A percentile compares a stretch with the other conserved stretches of the same genome.
These are phyloP conservation scores for Cordyceps javanica DNA, from an alignment of 2,329 filamentous ascomycete genomes.

Conservation along the genomic window DNA sequence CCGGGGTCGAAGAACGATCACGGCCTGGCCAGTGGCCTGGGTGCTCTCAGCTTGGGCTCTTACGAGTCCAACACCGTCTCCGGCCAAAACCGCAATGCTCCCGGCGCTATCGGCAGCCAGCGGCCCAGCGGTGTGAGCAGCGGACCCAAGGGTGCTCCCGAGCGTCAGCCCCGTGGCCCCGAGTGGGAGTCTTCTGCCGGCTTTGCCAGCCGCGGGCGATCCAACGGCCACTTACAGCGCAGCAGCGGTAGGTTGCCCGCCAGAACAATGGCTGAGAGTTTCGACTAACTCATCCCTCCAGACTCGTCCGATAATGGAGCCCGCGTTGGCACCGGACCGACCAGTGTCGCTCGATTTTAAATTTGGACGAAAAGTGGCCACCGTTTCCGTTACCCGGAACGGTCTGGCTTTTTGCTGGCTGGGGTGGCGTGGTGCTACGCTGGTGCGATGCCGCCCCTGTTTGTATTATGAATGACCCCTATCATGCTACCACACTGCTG, in stretches of 20 bases:
- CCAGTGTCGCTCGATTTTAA: slow-evolving; percentile 19
- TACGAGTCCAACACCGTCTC: slow-evolving; percentile 40
- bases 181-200: slow-evolving; percentile 52
- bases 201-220: slow-evolving; percentile 47
- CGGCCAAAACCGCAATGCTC: slow-evolving; percentile 38
- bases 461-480: slow-evolving; percentile 9
- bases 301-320: slow-evolving; percentile 39
- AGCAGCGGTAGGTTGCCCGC: slow-evolving; percentile 47
- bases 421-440: slow-evolving; percentile 10
- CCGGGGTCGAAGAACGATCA: slow-evolving; percentile 34
- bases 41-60: slow-evolving; percentile 44
- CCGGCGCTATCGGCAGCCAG: slow-evolving; percentile 61
- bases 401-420: slow-evolving; percentile 16
- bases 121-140: slow-evolving; percentile 43
- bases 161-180: slow-evolving; percentile 58
- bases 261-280: not conserved
- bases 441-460: not conserved
- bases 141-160: slow-evolving; percentile 42
- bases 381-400: not conserved
- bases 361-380: not conserved
- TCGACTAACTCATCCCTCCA: slow-evolving; percentile 16
- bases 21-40: slow-evolving; percentile 42
- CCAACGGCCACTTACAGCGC: slow-evolving; percentile 56
- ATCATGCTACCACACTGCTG: not conserved
- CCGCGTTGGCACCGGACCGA: slow-evolving; percentile 30